phyloP scores from a whole-genome alignment of 257 asterid genomes.

The Verbascum thapsus region DNA sequence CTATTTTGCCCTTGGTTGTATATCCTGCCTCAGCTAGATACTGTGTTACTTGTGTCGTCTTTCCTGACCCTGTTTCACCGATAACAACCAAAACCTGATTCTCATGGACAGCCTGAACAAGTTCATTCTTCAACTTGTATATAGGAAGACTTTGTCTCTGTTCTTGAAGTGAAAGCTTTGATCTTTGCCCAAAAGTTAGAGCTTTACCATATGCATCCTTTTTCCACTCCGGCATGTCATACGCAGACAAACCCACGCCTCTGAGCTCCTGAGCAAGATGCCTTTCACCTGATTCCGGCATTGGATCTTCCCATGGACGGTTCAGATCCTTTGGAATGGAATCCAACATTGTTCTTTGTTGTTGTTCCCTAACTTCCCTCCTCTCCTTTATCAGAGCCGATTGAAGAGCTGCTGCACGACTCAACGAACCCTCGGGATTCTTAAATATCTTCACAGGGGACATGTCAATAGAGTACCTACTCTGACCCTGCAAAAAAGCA shows the following conservation, averaged over 20 bases:
- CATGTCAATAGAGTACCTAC: slow-evolving; percentile 75
- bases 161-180: slow-evolving; percentile 90
- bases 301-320: slow-evolving; percentile 99
- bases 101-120: slow-evolving; percentile 82
- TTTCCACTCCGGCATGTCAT: slow-evolving; percentile 98
- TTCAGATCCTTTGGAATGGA: slow-evolving; percentile 97
- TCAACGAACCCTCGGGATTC: slow-evolving; percentile 92
- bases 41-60: slow-evolving; percentile 92
- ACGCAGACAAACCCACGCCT: slow-evolving; percentile 96
- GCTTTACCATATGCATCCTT: slow-evolving; percentile 93
- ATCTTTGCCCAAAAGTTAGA: slow-evolving; percentile 88
- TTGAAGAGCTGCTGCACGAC: slow-evolving; percentile 95
- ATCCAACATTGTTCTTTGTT: slow-evolving; percentile 90
- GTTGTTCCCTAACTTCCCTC: slow-evolving; percentile 94
- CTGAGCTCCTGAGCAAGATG: slow-evolving; percentile 94
- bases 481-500: slow-evolving; percentile 84
- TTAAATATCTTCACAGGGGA: slow-evolving; percentile 94
- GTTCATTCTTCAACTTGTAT: slow-evolving; percentile 80
- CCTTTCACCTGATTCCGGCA: slow-evolving; percentile 99
- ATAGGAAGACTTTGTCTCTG: slow-evolving; percentile 90
- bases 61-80: slow-evolving; percentile 98
- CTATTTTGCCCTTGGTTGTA: slow-evolving; percentile 85
- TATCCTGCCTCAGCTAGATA: slow-evolving; percentile 97
- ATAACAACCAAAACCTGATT: slow-evolving; percentile 92
- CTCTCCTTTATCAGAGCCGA: slow-evolving; percentile 91